Evolutionary conservation across 2,329 filamentous ascomycete genomes (phyloP).

Genomic region (Aspergillus felis): DNA sequence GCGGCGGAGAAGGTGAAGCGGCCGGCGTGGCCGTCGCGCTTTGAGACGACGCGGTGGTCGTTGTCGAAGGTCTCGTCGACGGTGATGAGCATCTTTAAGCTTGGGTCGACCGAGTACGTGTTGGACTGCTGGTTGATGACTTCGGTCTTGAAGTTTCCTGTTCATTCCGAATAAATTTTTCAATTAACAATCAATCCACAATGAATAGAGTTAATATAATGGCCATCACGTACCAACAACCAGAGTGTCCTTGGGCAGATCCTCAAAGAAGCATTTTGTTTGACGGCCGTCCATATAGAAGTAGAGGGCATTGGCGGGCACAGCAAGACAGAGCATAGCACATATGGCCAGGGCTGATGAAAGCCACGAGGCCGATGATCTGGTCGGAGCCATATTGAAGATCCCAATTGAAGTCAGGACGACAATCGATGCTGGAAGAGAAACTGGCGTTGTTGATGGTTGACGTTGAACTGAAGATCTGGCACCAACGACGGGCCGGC

Average conservation of each 20-base stretch:
- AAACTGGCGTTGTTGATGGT: slow-evolving; percentile 4
- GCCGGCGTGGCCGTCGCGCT: slow-evolving; percentile 70
- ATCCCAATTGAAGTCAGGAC: background rate
- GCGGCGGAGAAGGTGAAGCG: slow-evolving; percentile 95
- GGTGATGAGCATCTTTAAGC: slow-evolving; percentile 80
- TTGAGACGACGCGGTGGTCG: slow-evolving; percentile 90
- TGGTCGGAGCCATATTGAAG: slow-evolving; percentile 33
- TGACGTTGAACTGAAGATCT: slow-evolving; percentile 17
- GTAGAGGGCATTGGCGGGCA: slow-evolving; percentile 77
- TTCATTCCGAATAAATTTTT: background rate
- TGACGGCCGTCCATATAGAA: slow-evolving; percentile 86
- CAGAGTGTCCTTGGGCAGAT: slow-evolving; percentile 93
- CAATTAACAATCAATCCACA: background rate
- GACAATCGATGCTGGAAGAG: background rate
- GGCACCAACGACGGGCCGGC: slow-evolving; percentile 14
- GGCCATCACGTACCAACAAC: slow-evolving; percentile 67
- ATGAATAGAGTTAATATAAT: background rate
- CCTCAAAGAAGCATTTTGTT: slow-evolving; percentile 97
- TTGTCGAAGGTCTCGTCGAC: slow-evolving; percentile 97
- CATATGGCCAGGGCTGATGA: slow-evolving; percentile 55
- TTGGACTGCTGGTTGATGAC: slow-evolving; percentile 71
- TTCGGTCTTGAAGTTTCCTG: slow-evolving; percentile 80
- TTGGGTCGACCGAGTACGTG: slow-evolving; percentile 67
- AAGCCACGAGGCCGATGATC: slow-evolving; percentile 36
- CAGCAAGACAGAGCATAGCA: slow-evolving; percentile 57